A percentile compares a stretch with the other conserved stretches of the same genome.
These are phyloP conservation scores for Pyrenochaeta sp. DNA, from an alignment of 2,329 filamentous ascomycete species.

Conservation along the genomic window DNA sequence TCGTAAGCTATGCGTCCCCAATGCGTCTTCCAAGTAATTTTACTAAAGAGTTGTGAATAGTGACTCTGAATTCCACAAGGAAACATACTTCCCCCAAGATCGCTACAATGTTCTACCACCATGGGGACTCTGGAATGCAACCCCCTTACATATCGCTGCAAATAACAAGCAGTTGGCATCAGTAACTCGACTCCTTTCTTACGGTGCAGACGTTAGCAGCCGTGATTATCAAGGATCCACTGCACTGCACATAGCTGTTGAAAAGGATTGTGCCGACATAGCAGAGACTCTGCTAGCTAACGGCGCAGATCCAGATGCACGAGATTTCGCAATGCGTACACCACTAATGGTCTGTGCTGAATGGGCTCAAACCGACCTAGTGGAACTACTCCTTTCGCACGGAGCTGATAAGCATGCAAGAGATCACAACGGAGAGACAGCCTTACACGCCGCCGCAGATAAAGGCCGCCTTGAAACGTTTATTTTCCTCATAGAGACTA, in stretches of 20 bases:
- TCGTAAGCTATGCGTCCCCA: not conserved
- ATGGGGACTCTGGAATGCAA: not conserved
- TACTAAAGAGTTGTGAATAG: not conserved
- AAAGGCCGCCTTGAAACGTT: not conserved
- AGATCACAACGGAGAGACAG: not conserved
- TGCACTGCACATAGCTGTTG: not conserved
- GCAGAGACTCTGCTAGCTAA: not conserved
- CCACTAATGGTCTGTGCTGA: not conserved
- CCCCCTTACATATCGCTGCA: not conserved
- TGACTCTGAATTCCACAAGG: not conserved
- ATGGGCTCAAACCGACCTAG: not conserved
- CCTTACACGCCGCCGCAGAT: not conserved
- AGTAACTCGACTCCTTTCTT: not conserved
- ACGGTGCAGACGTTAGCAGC: not conserved
- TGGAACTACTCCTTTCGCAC: not conserved
- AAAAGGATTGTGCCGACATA: not conserved
- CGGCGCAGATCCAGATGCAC: not conserved
- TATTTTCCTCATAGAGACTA: not conserved
- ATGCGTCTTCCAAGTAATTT: too few relatives aligned
- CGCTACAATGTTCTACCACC: not conserved
- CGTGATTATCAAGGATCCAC: not conserved
- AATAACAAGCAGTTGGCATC: not conserved
- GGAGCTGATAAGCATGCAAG: not conserved
- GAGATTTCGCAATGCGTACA: not conserved
- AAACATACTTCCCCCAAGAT: not conserved